A percentile compares a stretch with the other conserved stretches of the same genome.
Conservation (phyloP, 1,284 basidiomycete genomes). For the Omphalotus olearius region DNA sequence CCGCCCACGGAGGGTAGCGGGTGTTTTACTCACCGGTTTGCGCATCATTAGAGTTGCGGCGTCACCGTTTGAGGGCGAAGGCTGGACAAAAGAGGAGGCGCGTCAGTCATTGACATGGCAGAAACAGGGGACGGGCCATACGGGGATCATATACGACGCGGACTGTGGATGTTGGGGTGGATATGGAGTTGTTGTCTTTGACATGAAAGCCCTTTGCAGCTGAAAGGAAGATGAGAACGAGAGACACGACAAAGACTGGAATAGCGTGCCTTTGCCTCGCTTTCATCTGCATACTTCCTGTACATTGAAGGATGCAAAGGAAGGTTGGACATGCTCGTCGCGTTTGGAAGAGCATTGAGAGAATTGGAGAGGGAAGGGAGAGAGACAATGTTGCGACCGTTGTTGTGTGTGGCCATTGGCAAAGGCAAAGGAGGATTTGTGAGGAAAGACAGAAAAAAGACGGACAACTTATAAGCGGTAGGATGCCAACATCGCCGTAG, state of each 20-base stretch:
- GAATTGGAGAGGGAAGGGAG: slow-evolving; percentile 66
- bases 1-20: too few relatives aligned
- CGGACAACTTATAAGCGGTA: background rate
- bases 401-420: slow-evolving; percentile 23
- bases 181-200: slow-evolving; percentile 5
- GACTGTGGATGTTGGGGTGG: slow-evolving; percentile 7
- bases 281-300: slow-evolving; percentile 58
- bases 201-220: slow-evolving; percentile 46
- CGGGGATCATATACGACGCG: slow-evolving; percentile 10
- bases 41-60: slow-evolving; percentile 54
- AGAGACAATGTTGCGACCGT: slow-evolving; percentile 51
- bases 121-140: background rate
- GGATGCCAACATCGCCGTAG: background rate
- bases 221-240: slow-evolving; percentile 18
- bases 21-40: slow-evolving; percentile 34
- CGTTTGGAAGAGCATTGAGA: slow-evolving; percentile 63
- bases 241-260: background rate
- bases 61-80: slow-evolving; percentile 30
- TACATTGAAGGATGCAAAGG: slow-evolving; percentile 67
- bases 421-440: background rate
- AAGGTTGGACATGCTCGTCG: slow-evolving; percentile 60
- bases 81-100: slow-evolving; percentile 21
- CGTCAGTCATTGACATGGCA: background rate
- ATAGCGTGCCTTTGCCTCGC: slow-evolving; percentile 62
- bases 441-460: background rate